Evolutionary conservation across 495 filamentous ascomycete genomes (phyloP), one percentile per base, ranked within the genome.

Genomic region (Apiosordaria backusii): DNA sequence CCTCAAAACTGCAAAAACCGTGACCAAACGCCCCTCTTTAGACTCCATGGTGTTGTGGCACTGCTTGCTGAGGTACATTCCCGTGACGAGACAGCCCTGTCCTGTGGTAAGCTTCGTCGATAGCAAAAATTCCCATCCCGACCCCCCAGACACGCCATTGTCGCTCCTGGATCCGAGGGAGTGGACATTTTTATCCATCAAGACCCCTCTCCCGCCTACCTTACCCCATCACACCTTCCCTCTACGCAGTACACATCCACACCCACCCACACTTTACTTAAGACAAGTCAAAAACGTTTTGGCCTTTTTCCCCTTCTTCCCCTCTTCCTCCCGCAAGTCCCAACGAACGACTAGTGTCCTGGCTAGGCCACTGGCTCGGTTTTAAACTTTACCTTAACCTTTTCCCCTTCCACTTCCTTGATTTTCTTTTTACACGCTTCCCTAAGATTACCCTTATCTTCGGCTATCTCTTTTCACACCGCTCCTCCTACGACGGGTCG

Each of bases 361-460:
- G 7, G 57, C 22, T 23, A 5, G 24, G 25, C 25, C 21, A 23
- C 57, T 27, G 25, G 57, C 24, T 27, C 57, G 22, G 25, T 27
- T 18, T 59, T 27, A 21, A 25, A 25, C 24, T 59, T 27, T 24
- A 24, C 57, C 16, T 61, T 29, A 61, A n/a, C 54, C 45, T 61
- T 23, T 29, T 60, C 22, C 63, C 60, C 61, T 22, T 22, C 61
- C 50, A 26, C 50, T 40, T 59, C 22, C 54, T 10, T 29, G 45
- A 23, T 50, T 57, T 26, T 57, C 24, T 15, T 65, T 55, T 50
- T 23, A 29, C 58, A 57, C 58, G n/a, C 55, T 35, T 9, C 23
- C 59, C 52, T 40, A 60, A 16, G 18, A 55, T 18, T 55, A 61
- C 57, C 6, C 63, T 27, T 65, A 25, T 23, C 24, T 5, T 59